A percentile compares a stretch with the other conserved stretches of the same genome.
These are phyloP conservation scores for Limonium bicolor DNA, from an alignment of 148 eudicot genomes.

Conservation along the genomic window DNA sequence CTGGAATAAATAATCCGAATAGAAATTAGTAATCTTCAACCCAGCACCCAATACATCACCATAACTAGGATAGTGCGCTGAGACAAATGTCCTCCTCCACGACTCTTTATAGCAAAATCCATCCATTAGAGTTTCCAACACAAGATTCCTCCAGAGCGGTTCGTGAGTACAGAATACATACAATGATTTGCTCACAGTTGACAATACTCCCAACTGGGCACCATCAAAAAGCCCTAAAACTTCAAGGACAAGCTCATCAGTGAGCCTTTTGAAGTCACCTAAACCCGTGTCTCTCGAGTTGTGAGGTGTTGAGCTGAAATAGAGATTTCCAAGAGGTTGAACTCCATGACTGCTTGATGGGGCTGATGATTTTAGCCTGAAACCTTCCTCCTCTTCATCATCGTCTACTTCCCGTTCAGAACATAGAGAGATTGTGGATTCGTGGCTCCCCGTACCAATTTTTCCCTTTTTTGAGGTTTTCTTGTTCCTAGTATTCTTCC, in stretches of 20 bases:
- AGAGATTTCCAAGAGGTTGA: slow-evolving; percentile 81
- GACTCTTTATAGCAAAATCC: slow-evolving; percentile 55
- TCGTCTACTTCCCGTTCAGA: slow-evolving; percentile 14
- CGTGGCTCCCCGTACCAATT: neutral
- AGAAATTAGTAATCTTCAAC: slow-evolving; percentile 59
- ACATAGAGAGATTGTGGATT: neutral
- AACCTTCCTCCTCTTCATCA: slow-evolving; percentile 25
- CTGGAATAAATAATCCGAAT: slow-evolving; percentile 91
- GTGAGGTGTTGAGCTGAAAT: slow-evolving; percentile 28
- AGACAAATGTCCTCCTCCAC: slow-evolving; percentile 63
- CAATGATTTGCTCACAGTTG: slow-evolving; percentile 69
- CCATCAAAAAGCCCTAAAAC: slow-evolving; percentile 58
- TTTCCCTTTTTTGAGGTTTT: slow-evolving; percentile 6
- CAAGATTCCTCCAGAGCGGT: slow-evolving; percentile 92
- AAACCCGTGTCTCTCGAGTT: slow-evolving; percentile 76
- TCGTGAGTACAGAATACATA: slow-evolving; percentile 78
- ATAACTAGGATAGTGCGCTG: slow-evolving; percentile 20
- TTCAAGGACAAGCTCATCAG: slow-evolving; percentile 88
- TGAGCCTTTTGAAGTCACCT: slow-evolving; percentile 47
- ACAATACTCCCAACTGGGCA: slow-evolving; percentile 42
- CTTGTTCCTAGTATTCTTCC: slow-evolving; percentile 8
- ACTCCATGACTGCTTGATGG: slow-evolving; percentile 46
- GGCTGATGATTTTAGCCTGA: slow-evolving; percentile 40
- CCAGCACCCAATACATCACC: slow-evolving; percentile 15
- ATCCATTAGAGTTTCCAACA: slow-evolving; percentile 39